Base-by-base conservation (phyloP, 345 rosid genomes). In the Theobroma cacao region DNA sequence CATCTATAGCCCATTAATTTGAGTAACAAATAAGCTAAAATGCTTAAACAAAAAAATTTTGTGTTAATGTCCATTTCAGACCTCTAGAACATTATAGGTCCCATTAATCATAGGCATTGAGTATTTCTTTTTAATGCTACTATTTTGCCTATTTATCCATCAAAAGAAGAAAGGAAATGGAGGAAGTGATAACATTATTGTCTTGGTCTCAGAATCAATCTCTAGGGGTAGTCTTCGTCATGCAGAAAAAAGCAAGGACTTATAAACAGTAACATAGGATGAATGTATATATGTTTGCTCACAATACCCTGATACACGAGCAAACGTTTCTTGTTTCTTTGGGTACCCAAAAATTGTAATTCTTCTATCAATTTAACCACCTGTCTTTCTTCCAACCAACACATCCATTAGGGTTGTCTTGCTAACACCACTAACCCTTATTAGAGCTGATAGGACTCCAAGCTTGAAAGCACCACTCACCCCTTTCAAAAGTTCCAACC, bases 351-450 rank as follows among this genome's bases (percentile, higher is more conserved):
- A 86, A 61, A 88, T 87, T 45, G 83, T 67, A 74, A 88, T 84
- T 5, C 43, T 77, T 50, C 93, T 90, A 0, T 77, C 81, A 36
- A 88, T 82, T 72, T 87, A 85, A 48, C 93, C 91, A 10, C 89
- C 90, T 0, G 91, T 90, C 84, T 90, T 90, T 75, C 93, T 85
- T 63, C 93, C 93, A 10, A 90, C 85, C 72, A 90, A 72, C 3
- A 90, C 93, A 79, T 90, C 93, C 93, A 90, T 88, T 31, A 90
- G 84, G 31, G 93, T 90, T 67, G 93, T 90, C 69, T 90, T 90
- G 18, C 93, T 90, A 50, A 90, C 91, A 2, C 93, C 93, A 28
- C 91, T 50, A 50, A 7, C 45, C 45, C 93, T 91, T 90, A 90
- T 90, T 17, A 90, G 77, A 47, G 93, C 90, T 10, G 91, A 85